Evolutionary conservation across 306 rosid species (phyloP), one percentile per base, ranked within the genome.

Genomic region (Sophora flavescens): DNA sequence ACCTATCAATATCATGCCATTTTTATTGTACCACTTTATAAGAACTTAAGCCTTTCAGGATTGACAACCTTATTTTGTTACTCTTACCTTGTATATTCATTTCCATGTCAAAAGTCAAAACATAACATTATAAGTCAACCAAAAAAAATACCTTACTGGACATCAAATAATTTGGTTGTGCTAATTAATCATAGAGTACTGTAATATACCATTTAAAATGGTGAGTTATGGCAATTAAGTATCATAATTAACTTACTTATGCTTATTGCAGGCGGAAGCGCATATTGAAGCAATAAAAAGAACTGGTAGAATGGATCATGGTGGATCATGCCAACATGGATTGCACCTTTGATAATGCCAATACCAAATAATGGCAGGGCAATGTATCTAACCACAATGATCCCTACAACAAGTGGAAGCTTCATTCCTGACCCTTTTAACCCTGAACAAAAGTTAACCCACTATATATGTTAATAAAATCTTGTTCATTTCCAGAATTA

Each of bases 261-360:
- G 84, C 41, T 70, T 6, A 75, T 51, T 63, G 84, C 84, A 39
- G 84, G 84, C 2, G 82, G 87, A 70, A 84, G 33, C 9, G 79
- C 75, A 8, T 62, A 75, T 15, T 84, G 87, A 65, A 84, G 72
- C 16, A 80, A 76, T 17, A 80, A 84, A 33, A 59, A 18, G 12
- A 84, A 84, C 6, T 70, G 68, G 15, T 84, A 84, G 39, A 84
- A 65, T 5, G 87, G 82, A 70, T 80, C 68, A 3, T 61, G 76
- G 72, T 57, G 68, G 71, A 80, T 58, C 11, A 84, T 26, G 44
- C 84, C 84, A 5, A 64, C 52, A 50, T 52, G 79, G 12, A 70
- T 33, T 64, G 76, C 71, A 8, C 84, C 87, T 84, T 76, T 80
- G 14, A 84, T 30, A 80, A 84, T 84, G 8, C n/a, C 82, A 3